Evolutionary conservation across 164 flowering plant genomes (phyloP).

Genomic region (Umbellularia californica): DNA sequence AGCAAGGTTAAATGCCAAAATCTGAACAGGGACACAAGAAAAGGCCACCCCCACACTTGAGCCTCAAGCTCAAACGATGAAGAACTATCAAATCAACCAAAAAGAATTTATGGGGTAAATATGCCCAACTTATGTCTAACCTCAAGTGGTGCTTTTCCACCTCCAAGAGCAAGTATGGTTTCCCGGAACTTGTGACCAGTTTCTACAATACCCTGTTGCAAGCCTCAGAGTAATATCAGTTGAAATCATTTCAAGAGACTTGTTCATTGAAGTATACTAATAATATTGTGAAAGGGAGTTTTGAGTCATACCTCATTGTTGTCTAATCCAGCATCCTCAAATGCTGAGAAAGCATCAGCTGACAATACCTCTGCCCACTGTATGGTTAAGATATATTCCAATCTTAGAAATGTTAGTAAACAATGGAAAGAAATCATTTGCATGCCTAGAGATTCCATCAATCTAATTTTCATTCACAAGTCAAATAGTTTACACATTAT

Average conservation of each 20-base stretch:
- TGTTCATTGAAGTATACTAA: not conserved
- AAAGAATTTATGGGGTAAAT: not conserved
- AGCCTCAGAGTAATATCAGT: not conserved
- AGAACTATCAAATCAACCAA: too few relatives aligned
- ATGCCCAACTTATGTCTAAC: constrained; percentile 27
- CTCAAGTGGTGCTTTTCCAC: constrained; percentile 86
- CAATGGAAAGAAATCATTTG: not conserved
- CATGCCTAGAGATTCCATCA: not conserved
- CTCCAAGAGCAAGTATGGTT: constrained; percentile 96
- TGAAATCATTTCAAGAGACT: not conserved
- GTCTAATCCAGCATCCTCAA: constrained; percentile 93
- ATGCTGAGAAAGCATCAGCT: constrained; percentile 98
- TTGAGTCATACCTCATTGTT: constrained; percentile 50
- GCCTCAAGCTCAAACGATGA: too few relatives aligned
- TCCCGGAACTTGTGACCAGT: constrained; percentile 85
- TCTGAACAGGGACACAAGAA: not conserved
- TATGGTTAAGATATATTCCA: constrained; percentile 16
- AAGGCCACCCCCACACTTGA: too few relatives aligned
- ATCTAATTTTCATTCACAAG: too few relatives aligned
- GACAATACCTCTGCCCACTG: constrained; percentile 99
- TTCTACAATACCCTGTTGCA: constrained; percentile 72
- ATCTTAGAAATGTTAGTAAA: not conserved
- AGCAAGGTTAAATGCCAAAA: not conserved
- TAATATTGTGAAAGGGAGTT: not conserved
- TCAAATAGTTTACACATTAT: too few relatives aligned